phyloP scores from a whole-genome alignment of 23 red algal genomes.

The Cyanidium caldarium region DNA sequence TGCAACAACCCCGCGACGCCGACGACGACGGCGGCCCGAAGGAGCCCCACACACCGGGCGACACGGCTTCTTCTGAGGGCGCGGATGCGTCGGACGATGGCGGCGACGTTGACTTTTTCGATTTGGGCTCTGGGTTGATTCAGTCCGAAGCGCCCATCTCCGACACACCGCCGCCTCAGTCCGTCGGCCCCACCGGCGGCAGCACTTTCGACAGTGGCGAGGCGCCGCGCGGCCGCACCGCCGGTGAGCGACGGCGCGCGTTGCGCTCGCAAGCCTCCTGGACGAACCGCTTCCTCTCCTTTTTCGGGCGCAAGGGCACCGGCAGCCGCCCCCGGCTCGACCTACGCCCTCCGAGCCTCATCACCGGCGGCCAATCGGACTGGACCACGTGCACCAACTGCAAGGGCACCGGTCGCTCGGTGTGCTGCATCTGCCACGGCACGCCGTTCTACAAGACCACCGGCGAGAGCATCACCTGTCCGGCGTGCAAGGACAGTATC shows the following conservation, averaged over 20 bases:
- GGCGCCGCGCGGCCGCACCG: constrained; percentile 23
- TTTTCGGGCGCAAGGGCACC: background rate
- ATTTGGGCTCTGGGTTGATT: too few relatives aligned
- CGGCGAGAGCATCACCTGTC: constrained; percentile 19
- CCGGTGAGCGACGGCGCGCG: constrained; percentile 9
- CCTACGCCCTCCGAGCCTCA: background rate
- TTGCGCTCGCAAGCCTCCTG: background rate
- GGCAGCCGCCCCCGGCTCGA: background rate
- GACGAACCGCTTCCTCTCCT: background rate
- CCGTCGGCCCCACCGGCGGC: constrained; percentile 6
- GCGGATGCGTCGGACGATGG: too few relatives aligned
- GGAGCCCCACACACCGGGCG: too few relatives aligned
- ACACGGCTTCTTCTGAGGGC: too few relatives aligned
- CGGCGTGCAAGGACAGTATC: constrained; percentile 27
- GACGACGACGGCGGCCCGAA: too few relatives aligned
- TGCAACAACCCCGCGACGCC: too few relatives aligned
- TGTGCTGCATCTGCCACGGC: constrained; percentile 43
- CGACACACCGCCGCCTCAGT: too few relatives aligned
- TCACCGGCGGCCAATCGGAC: constrained; percentile 1
- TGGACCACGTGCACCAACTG: constrained; percentile 32
- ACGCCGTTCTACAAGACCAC: constrained; percentile 9
- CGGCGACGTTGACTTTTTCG: too few relatives aligned
- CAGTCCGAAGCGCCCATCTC: too few relatives aligned
- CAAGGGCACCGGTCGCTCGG: constrained; percentile 28
- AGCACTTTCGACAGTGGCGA: constrained; percentile 29